These are phyloP conservation scores for Coffea eugenioides DNA, from an alignment of 257 asterid species.

Conservation along the genomic window DNA sequence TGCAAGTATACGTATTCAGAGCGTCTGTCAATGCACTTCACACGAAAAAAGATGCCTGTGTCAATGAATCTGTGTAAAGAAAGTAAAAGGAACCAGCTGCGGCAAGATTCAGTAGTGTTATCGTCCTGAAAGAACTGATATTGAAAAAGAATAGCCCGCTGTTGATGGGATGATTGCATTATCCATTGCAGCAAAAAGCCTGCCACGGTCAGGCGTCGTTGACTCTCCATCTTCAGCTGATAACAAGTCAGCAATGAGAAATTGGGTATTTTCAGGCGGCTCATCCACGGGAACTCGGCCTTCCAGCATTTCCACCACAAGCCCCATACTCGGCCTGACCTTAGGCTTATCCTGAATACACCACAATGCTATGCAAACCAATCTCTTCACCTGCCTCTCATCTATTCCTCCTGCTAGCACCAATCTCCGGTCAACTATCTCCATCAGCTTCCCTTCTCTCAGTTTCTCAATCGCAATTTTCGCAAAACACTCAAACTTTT, in stretches of 20 bases:
- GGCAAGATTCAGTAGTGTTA: not conserved
- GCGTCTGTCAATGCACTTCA: not conserved
- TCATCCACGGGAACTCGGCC: constrained; percentile 50
- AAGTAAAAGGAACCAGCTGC: not conserved
- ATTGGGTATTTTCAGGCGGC: constrained; percentile 44
- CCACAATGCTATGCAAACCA: constrained; percentile 62
- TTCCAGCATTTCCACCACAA: constrained; percentile 81
- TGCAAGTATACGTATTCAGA: too few relatives aligned
- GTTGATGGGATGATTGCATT: constrained; percentile 27
- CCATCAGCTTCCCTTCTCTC: constrained; percentile 56
- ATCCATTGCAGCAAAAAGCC: constrained; percentile 29
- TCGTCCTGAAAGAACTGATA: constrained; percentile 50
- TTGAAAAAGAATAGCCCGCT: constrained; percentile 35
- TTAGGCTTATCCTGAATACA: constrained; percentile 72
- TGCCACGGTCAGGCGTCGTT: not conserved
- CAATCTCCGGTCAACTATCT: constrained; percentile 59
- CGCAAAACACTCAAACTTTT: constrained; percentile 53
- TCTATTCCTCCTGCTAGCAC: constrained; percentile 29
- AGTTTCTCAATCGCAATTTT: constrained; percentile 56
- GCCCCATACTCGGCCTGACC: constrained; percentile 64
- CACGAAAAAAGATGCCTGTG: not conserved
- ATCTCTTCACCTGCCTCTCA: constrained; percentile 42
- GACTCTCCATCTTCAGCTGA: constrained; percentile 27
- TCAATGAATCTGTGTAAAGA: not conserved
- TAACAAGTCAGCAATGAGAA: constrained; percentile 50